Conservation (phyloP, 495 filamentous ascomycete genomes). For the Glonium stellatum region DNA sequence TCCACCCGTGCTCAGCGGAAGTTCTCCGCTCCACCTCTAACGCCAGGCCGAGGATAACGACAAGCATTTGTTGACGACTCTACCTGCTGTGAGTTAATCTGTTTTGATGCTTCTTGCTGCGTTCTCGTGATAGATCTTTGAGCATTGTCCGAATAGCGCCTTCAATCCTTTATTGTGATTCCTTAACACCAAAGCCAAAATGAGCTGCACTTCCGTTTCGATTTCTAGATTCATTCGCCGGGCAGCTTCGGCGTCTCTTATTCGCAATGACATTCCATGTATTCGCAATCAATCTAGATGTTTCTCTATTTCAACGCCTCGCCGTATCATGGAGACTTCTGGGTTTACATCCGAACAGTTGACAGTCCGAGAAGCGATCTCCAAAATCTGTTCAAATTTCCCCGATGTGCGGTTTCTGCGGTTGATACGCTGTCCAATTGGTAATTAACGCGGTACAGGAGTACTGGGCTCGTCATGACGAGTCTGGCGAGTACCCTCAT, state of each 20-base stretch:
- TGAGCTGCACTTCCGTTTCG: background rate
- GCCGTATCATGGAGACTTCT: slow-evolving; percentile 59
- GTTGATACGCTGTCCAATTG: background rate
- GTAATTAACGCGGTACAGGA: slow-evolving; percentile 32
- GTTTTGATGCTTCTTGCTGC: background rate
- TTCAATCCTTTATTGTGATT: background rate
- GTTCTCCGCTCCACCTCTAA: no score
- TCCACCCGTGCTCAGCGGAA: no score
- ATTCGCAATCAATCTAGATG: slow-evolving; percentile 13
- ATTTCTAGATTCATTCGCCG: background rate
- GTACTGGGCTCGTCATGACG: slow-evolving; percentile 68
- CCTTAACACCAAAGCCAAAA: background rate
- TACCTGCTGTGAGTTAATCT: background rate
- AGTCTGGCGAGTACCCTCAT: slow-evolving; percentile 59
- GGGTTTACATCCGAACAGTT: slow-evolving; percentile 68
- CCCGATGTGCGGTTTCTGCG: slow-evolving; percentile 28
- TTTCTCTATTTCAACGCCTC: slow-evolving; percentile 34
- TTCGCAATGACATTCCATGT: background rate
- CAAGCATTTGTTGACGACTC: background rate
- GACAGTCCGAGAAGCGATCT: slow-evolving; percentile 62
- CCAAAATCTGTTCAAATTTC: slow-evolving; percentile 55
- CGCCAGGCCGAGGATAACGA: background rate
- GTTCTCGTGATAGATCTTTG: background rate
- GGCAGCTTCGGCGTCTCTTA: background rate
- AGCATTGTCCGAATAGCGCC: background rate